Conservation (phyloP, 2,329 filamentous ascomycete species). For the Alternaria rosae region DNA sequence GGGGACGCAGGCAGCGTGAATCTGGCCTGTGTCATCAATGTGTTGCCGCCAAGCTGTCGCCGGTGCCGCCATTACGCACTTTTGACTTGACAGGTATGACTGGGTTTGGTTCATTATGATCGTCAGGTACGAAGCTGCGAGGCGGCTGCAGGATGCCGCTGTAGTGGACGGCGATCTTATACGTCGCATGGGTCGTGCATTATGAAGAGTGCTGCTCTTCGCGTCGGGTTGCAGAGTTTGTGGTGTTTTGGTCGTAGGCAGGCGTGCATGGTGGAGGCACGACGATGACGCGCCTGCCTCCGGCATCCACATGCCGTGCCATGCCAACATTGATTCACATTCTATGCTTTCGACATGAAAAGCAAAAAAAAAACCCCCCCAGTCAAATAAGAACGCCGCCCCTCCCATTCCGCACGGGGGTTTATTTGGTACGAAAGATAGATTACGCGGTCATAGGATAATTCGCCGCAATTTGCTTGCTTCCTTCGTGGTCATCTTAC, state of each 20-base stretch:
- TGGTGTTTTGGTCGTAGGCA: not conserved
- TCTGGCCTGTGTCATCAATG: slow-evolving; percentile 14
- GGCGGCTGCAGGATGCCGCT: not conserved
- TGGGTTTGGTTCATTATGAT: slow-evolving; percentile 21
- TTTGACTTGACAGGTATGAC: slow-evolving; percentile 22
- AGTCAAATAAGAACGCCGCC: not conserved
- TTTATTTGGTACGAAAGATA: not conserved
- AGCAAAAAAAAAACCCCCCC: not conserved
- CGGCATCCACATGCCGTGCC: not conserved
- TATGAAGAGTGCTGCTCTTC: not conserved
- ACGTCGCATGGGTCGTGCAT: not conserved
- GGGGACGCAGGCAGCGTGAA: slow-evolving; percentile 8
- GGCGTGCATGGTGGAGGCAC: not conserved
- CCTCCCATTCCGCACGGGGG: not conserved
- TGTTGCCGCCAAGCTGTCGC: slow-evolving; percentile 25
- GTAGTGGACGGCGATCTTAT: not conserved
- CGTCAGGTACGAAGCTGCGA: slow-evolving; percentile 24
- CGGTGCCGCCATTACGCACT: slow-evolving; percentile 1
- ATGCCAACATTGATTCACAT: not conserved
- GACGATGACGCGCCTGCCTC: not conserved
- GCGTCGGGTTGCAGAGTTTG: not conserved
- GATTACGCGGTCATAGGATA: not conserved
- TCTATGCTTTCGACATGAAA: not conserved
- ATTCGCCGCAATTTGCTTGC: not conserved
- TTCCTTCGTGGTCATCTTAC: not conserved